Evolutionary conservation across 169 alveolate species (phyloP).

Genomic region (Babesia bigemina): DNA sequence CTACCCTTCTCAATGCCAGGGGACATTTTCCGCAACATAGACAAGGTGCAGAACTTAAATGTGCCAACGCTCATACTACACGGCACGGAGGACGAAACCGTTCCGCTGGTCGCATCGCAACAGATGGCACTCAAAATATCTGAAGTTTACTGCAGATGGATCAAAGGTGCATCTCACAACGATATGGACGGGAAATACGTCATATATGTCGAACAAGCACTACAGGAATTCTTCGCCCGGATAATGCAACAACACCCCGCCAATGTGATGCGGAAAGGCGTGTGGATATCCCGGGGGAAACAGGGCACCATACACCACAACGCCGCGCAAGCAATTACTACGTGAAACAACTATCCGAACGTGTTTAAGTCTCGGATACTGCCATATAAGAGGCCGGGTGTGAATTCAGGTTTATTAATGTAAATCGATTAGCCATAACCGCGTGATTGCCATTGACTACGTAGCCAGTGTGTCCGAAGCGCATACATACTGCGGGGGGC

Average conservation of each 20-base stretch:
- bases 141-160: constrained; percentile 71
- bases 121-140: constrained; percentile 67
- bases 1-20: constrained; percentile 87
- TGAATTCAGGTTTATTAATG: too few species aligned
- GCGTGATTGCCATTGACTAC: too few species aligned
- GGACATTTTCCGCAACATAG: constrained; percentile 90
- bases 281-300: background rate
- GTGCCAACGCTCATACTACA: constrained; percentile 88
- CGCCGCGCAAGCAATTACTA: too few species aligned
- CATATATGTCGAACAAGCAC: constrained; percentile 46
- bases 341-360: too few species aligned
- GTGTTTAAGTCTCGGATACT: too few species aligned
- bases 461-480: too few species aligned
- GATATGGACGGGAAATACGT: constrained; percentile 69
- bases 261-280: background rate
- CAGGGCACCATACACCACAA: too few species aligned
- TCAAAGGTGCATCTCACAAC: constrained; percentile 75
- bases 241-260: background rate
- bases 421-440: too few species aligned
- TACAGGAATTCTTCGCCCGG: constrained; percentile 41
- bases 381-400: too few species aligned
- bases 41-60: constrained; percentile 74
- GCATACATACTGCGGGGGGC: too few species aligned
- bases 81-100: constrained; percentile 89
- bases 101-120: constrained; percentile 77